Evolutionary conservation across 2,329 filamentous ascomycete genomes (phyloP), one percentile per base, ranked within the genome.

Genomic region (Gnomoniopsis smithogilvyi): DNA sequence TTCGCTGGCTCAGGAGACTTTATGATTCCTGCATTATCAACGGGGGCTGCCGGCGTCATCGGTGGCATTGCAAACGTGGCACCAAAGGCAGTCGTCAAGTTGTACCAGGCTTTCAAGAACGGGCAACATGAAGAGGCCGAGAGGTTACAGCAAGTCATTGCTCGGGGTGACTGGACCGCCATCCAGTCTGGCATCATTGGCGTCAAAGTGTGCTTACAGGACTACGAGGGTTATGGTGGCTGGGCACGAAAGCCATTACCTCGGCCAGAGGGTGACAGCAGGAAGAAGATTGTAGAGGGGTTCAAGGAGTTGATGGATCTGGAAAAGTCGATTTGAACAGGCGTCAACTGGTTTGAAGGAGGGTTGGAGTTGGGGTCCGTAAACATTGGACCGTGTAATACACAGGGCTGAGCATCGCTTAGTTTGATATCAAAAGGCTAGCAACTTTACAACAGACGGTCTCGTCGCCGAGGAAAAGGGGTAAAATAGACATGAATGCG

Each of bases 1-100:
- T 83, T 89, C 66, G 89, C 87, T 46, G 89, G 90, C 57, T 88
- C 85, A 51, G 87, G 87, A 54, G 89, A 92, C 74, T 91, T 91
- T 72, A 87, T 85, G 14, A 73, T 92, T 14, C 89, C 91, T 70
- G 86, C 86, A 1, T 72, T 91, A 43, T 79, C 89, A 47, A 87
- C 85, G 3, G 89, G 89, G 24, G 89, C 86, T 3, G 83, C 87
- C 59, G 89, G 90, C 36, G 82, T 90, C 67, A 88, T 92, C 63
- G 86, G 84, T 15, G 90, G 89, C 14, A 78, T 89, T 56, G 90
- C 82, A 33, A 92, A 93, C 70, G 77, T 92, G 48, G 80, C 85
- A 2, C 89, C 85, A 21, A 82, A 80, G 67, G 73, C 81, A 10
- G 85, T 82, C 67, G 79, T 84, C 19, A 74, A 80, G 65, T 71